Percentiles rank a stretch among this genome's conserved stretches.
phyloP scores from a whole-genome alignment of 2,329 filamentous ascomycete species.

The Hymenoscyphus infarciens region DNA sequence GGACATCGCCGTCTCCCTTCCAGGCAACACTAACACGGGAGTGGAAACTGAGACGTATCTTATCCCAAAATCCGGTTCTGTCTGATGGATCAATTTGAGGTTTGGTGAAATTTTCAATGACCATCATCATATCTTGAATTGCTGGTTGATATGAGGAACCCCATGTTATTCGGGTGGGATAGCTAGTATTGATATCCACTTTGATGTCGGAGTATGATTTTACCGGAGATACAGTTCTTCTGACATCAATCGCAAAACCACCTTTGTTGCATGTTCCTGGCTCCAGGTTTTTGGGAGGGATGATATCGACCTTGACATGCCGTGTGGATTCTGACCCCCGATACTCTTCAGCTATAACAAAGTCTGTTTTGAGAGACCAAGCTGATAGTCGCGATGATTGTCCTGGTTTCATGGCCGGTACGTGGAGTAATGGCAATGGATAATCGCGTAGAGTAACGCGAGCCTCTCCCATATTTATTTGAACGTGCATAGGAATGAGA shows the following conservation, averaged over 20 bases:
- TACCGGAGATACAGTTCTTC: conserved; percentile 86
- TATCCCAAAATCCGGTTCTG: conserved; percentile 96
- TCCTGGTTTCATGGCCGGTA: conserved; percentile 74
- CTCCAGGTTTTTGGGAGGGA: conserved; percentile 62
- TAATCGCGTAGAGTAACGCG: conserved; percentile 88
- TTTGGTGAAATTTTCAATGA: conserved; percentile 95
- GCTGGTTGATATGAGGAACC: conserved; percentile 96
- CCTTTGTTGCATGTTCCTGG: conserved; percentile 53
- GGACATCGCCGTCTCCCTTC: conserved; percentile 94
- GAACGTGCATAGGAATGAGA: conserved; percentile 83
- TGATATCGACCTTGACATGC: conserved; percentile 76
- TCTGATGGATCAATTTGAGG: conserved; percentile 92
- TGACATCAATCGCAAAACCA: conserved; percentile 79
- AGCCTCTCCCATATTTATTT: conserved; percentile 86
- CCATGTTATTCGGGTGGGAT: conserved; percentile 94
- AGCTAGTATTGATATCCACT: conserved; percentile 87
- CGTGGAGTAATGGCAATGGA: conserved; percentile 84
- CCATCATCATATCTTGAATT: conserved; percentile 99
- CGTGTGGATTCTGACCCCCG: conserved; percentile 76
- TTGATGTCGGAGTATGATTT: conserved; percentile 94
- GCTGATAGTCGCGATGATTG: conserved; percentile 80
- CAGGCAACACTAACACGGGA: conserved; percentile 85
- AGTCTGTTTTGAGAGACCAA: conserved; percentile 81
- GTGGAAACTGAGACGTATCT: conserved; percentile 91
- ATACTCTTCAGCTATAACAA: conserved; percentile 94